A percentile compares a stretch with the other conserved stretches of the same genome.
phyloP scores from a whole-genome alignment of 805 yeast genomes.

The Ogataea chonburiensis region DNA sequence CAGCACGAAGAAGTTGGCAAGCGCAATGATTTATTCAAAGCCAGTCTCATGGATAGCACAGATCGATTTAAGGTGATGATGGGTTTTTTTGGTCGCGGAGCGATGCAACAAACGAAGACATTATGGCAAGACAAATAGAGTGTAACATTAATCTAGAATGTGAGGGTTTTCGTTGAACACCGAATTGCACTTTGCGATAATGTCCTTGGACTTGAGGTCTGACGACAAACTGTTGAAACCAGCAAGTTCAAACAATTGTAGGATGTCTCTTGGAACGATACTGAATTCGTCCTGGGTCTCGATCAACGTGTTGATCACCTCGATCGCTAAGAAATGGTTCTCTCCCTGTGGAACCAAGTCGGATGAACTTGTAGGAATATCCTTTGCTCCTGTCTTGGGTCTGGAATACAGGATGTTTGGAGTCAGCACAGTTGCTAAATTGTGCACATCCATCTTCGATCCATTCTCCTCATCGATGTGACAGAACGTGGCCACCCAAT shows the following conservation, averaged over 20 bases:
- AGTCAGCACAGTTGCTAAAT: conserved; percentile 91
- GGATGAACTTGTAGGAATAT: conserved; percentile 20
- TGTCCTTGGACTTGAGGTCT: conserved; percentile 39
- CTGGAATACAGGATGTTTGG: conserved; percentile 81
- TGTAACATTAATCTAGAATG: conserved; percentile 12
- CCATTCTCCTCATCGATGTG: conserved; percentile 87
- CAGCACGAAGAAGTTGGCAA: conserved; percentile 63
- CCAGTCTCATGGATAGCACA: conserved; percentile 49
- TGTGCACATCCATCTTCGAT: conserved; percentile 94
- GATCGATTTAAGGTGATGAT: conserved; percentile 74
- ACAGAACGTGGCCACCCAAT: conserved; percentile 95
- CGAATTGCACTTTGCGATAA: conserved; percentile 34
- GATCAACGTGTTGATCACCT: conserved; percentile 80
- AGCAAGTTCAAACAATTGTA: conserved; percentile 47
- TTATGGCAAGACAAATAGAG: conserved; percentile 12
- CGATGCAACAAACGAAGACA: conserved; percentile 49
- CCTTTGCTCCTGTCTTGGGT: conserved; percentile 34
- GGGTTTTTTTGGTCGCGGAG: conserved; percentile 87
- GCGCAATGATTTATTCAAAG: conserved; percentile 60
- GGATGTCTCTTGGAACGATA: conserved; percentile 67
- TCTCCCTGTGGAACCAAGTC: conserved; percentile 48
- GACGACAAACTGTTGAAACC: conserved; percentile 35
- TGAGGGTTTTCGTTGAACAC: conserved; percentile 31
- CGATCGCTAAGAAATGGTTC: conserved; percentile 83
- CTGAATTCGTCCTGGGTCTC: conserved; percentile 78